Percentiles rank a stretch among this genome's conserved stretches.
Conservation (phyloP, 306 rosid genomes). For the Aeschynomene evenia region DNA sequence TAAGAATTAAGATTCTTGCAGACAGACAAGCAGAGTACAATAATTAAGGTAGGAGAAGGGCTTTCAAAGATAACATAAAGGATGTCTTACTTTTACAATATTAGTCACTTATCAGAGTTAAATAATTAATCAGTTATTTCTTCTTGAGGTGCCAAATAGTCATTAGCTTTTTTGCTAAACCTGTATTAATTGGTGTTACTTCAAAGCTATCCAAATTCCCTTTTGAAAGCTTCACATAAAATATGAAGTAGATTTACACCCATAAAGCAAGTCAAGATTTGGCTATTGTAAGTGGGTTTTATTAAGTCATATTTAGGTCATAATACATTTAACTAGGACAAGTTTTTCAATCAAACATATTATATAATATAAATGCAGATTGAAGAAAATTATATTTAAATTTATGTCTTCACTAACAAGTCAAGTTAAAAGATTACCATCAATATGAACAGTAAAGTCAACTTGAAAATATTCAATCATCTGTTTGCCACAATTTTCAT, state of each 20-base stretch:
- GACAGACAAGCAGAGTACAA: background rate
- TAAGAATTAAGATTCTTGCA: too few species aligned
- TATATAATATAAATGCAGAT: background rate
- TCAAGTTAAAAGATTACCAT: background rate
- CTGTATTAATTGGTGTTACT: background rate
- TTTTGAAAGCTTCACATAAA: slow-evolving; percentile 8
- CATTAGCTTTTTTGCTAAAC: too few species aligned
- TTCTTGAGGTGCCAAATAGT: background rate
- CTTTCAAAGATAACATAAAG: background rate
- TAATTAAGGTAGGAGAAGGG: background rate
- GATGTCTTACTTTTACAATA: background rate
- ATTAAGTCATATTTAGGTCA: slow-evolving; percentile 23
- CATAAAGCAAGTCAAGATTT: slow-evolving; percentile 19
- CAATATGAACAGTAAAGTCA: background rate
- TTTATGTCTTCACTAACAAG: slow-evolving; percentile 3
- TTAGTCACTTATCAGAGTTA: background rate
- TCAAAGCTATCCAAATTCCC: background rate
- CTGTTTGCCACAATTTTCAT: background rate
- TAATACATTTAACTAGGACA: slow-evolving; percentile 39
- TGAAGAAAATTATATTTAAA: background rate
- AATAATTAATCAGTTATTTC: background rate
- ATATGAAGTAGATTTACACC: background rate
- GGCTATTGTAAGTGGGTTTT: background rate
- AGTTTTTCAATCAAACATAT: background rate
- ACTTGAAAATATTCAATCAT: background rate